phyloP scores from a whole-genome alignment of 2,329 filamentous ascomycete genomes.

The Ascocoryne sarcoides region DNA sequence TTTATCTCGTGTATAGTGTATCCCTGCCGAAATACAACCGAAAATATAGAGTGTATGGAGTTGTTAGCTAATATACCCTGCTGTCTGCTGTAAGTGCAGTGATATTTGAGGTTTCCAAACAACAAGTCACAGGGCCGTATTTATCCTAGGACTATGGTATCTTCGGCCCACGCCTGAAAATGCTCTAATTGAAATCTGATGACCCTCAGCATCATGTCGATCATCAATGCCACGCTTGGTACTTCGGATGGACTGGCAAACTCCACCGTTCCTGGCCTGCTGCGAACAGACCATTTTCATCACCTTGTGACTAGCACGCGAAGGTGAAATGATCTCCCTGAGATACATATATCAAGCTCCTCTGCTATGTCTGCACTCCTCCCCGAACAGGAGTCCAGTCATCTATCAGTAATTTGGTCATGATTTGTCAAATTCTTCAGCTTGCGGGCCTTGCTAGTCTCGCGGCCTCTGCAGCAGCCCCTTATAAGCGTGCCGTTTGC shows the following conservation, averaged over 20 bases:
- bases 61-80: too few relatives aligned
- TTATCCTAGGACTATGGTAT: not conserved
- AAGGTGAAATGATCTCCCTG: not conserved
- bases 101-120: too few relatives aligned
- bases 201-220: not conserved
- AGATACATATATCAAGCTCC: not conserved
- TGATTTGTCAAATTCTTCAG: not conserved
- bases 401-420: not conserved
- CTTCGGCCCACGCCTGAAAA: not conserved
- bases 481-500: not conserved
- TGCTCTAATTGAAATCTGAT: not conserved
- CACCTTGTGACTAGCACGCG: not conserved
- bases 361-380: not conserved
- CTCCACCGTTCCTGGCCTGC: not conserved
- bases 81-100: too few relatives aligned
- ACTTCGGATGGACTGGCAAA: not conserved
- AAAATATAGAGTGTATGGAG: not conserved
- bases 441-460: not conserved
- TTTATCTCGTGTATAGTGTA: not conserved
- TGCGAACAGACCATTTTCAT: not conserved
- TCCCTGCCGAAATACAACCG: not conserved
- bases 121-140: not conserved
- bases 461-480: not conserved
- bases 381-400: not conserved
- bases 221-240: not conserved